phyloP scores from a whole-genome alignment of 768 basidiomycete species.

The Rhodotorula kratochvilovae region DNA sequence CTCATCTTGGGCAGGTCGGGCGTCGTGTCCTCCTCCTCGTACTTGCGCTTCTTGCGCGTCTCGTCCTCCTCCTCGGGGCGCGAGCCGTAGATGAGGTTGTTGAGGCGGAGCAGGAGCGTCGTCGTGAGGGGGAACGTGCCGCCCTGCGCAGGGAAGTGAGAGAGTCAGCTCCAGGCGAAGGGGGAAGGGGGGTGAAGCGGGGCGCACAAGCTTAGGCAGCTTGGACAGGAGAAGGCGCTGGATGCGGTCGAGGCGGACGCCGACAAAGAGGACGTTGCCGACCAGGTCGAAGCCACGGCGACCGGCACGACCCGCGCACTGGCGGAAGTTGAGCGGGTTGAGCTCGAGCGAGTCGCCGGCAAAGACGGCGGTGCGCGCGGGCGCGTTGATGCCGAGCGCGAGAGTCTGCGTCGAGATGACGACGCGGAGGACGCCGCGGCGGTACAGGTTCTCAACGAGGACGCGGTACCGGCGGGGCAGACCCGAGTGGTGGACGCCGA shows the following conservation, averaged over 20 bases:
- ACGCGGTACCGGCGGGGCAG: constrained; percentile 63
- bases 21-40: constrained; percentile 44
- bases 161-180: too few species aligned
- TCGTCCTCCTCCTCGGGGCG: constrained; percentile 50
- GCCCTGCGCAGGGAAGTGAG: constrained; percentile 39
- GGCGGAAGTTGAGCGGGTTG: constrained; percentile 57
- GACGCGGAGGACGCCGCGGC: constrained; percentile 61
- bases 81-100: constrained; percentile 64
- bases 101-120: constrained; percentile 62
- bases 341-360: constrained; percentile 28
- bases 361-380: constrained; percentile 57
- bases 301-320: constrained; percentile 69
- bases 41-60: constrained; percentile 51
- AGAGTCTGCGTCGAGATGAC: constrained; percentile 69
- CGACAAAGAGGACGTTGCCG: constrained; percentile 70
- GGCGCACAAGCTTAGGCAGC: constrained; percentile 53
- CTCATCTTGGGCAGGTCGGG: constrained; percentile 52
- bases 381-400: constrained; percentile 71
- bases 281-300: constrained; percentile 64
- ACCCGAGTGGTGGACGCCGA: constrained; percentile 67
- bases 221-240: constrained; percentile 62
- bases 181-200: constrained; percentile 42
- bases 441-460: constrained; percentile 60
- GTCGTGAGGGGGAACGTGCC: constrained; percentile 65
- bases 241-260: constrained; percentile 60